These are phyloP conservation scores for Backusella morwellensis DNA, from an alignment of 192 early-diverging fungal genomes.

Conservation along the genomic window DNA sequence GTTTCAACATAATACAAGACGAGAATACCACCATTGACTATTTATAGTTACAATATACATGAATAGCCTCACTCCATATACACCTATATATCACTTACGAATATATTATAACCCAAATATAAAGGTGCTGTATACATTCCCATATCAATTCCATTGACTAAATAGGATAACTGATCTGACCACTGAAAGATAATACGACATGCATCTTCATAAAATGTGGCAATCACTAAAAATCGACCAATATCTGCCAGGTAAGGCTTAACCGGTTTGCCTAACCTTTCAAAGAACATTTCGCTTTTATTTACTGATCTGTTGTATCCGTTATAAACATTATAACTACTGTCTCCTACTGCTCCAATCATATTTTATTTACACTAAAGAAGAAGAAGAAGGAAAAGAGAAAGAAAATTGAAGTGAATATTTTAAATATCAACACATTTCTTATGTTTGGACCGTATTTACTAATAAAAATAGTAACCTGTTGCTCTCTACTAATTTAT, in stretches of 20 bases:
- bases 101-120: conserved; percentile 80
- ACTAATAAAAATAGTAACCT: no score
- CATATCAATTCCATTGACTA: conserved; percentile 79
- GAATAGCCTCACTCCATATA: background rate
- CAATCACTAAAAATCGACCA: conserved; percentile 88
- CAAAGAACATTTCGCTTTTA: conserved; percentile 37
- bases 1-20: conserved; percentile 73
- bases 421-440: background rate
- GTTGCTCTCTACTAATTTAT: background rate
- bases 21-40: conserved; percentile 77
- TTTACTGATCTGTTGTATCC: background rate
- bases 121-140: conserved; percentile 72
- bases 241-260: conserved; percentile 90
- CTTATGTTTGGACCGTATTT: background rate
- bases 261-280: conserved; percentile 65
- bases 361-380: background rate
- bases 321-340: background rate
- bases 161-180: conserved; percentile 83
- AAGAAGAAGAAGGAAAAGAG: background rate
- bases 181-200: conserved; percentile 86
- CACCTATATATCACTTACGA: conserved; percentile 42
- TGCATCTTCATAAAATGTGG: conserved; percentile 93
- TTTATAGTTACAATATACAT: background rate
- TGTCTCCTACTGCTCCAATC: background rate
- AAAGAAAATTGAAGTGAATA: background rate